phyloP scores from a whole-genome alignment of 805 yeast genomes.

The Candida qinlingensis region DNA sequence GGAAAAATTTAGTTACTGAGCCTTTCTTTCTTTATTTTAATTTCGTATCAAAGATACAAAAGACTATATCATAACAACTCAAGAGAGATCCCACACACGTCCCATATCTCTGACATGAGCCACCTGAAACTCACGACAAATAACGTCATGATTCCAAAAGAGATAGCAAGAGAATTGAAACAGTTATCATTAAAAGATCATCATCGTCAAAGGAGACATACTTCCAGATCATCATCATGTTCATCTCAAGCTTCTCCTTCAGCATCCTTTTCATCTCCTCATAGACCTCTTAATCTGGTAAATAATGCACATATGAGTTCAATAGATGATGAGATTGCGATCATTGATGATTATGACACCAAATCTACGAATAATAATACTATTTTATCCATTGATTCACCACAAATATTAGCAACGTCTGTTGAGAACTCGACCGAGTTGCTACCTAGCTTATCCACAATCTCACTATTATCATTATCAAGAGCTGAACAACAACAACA shows the following conservation, averaged over 20 bases:
- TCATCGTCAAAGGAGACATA: background rate
- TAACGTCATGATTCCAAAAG: conserved; percentile 6
- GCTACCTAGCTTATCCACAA: conserved; percentile 19
- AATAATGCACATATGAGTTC: background rate
- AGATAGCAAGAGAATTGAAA: conserved; percentile 7
- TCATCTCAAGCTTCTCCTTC: background rate
- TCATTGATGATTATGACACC: conserved; percentile 17
- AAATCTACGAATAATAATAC: background rate
- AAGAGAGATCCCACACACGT: background rate
- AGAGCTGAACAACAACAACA: conserved; percentile 2
- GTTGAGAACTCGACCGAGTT: conserved; percentile 13
- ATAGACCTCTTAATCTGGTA: background rate
- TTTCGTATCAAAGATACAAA: background rate
- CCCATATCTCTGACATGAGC: background rate
- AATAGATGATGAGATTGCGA: conserved; percentile 14
- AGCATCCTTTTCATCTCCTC: conserved; percentile 1
- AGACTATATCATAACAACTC: background rate
- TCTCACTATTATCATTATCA: conserved; percentile 21
- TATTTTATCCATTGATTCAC: conserved; percentile 11
- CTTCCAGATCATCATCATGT: conserved; percentile 1
- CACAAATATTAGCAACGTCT: conserved; percentile 21
- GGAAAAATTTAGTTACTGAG: too few species aligned
- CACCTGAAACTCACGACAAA: conserved; percentile 4
- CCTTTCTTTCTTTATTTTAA: too few species aligned
- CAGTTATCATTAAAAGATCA: conserved; percentile 8